Evolutionary conservation across 768 basidiomycete species (phyloP).

Genomic region (Boletus rex-veris): DNA sequence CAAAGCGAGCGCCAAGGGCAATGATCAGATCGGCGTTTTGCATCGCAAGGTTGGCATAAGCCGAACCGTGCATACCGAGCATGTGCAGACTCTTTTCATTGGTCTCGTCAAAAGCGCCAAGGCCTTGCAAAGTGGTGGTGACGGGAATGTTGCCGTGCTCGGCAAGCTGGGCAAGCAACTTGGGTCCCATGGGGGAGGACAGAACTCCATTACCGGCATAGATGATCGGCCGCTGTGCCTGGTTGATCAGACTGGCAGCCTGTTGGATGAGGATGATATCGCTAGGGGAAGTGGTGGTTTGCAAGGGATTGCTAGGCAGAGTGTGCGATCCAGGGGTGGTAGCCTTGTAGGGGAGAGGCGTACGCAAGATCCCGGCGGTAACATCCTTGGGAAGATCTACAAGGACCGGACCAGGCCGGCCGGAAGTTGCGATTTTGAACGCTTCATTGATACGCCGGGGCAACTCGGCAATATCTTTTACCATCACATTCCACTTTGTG

Average conservation of each 20-base stretch:
- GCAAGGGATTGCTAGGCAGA: conserved; percentile 72
- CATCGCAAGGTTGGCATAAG: conserved; percentile 97
- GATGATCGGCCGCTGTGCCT: conserved; percentile 84
- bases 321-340: conserved; percentile 82
- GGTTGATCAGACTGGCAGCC: conserved; percentile 89
- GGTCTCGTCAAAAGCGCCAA: conserved; percentile 93
- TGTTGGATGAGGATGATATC: conserved; percentile 69
- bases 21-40: conserved; percentile 98
- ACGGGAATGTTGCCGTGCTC: conserved; percentile 93
- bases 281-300: conserved; percentile 50
- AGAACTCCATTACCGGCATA: conserved; percentile 93
- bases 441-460: conserved; percentile 97
- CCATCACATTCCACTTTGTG: conserved; percentile 99
- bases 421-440: conserved; percentile 97
- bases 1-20: conserved; percentile 93
- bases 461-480: conserved; percentile 93
- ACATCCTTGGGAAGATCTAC: conserved; percentile 99
- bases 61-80: conserved; percentile 98
- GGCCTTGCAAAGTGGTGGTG: conserved; percentile 93
- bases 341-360: conserved; percentile 79
- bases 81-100: conserved; percentile 87
- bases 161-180: conserved; percentile 72
- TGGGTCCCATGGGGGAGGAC: conserved; percentile 75
- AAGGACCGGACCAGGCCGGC: conserved; percentile 94
- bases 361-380: conserved; percentile 86